Conservation (phyloP, 148 eudicot genomes). For the Vaccinium vitisidaea region DNA sequence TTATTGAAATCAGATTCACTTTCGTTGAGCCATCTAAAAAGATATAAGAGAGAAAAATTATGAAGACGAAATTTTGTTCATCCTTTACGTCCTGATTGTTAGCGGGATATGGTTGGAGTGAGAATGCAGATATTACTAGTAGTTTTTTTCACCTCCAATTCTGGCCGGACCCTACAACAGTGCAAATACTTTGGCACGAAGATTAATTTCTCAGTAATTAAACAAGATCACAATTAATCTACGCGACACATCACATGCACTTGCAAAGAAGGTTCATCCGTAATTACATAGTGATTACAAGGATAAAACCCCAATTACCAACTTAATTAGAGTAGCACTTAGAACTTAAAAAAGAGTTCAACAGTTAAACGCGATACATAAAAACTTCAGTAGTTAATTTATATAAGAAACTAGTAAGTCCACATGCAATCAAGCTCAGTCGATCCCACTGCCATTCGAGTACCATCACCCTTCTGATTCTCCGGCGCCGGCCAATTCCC, state of each 20-base stretch:
- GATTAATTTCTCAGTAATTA: too few species aligned
- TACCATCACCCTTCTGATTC: conserved; percentile 24
- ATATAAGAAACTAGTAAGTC: conserved; percentile 20
- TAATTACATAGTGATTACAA: neutral
- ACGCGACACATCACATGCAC: neutral
- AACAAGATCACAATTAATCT: neutral
- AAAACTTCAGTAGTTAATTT: neutral
- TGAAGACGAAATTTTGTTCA: too few species aligned
- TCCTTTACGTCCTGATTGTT: too few species aligned
- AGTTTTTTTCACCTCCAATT: too few species aligned
- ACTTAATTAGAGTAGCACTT: neutral
- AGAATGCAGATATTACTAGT: too few species aligned
- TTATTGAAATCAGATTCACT: too few species aligned
- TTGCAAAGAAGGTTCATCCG: neutral
- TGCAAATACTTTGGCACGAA: too few species aligned
- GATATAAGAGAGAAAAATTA: too few species aligned
- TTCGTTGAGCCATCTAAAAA: too few species aligned
- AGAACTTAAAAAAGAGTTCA: neutral
- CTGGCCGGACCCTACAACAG: too few species aligned
- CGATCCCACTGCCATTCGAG: conserved; percentile 16
- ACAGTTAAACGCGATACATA: neutral
- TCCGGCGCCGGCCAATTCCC: conserved; percentile 23
- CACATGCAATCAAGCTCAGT: conserved; percentile 58
- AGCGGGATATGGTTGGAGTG: too few species aligned
- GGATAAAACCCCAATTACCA: neutral